phyloP scores from a whole-genome alignment of 1,139 yeast genomes.

The Taphrina flavorubra region DNA sequence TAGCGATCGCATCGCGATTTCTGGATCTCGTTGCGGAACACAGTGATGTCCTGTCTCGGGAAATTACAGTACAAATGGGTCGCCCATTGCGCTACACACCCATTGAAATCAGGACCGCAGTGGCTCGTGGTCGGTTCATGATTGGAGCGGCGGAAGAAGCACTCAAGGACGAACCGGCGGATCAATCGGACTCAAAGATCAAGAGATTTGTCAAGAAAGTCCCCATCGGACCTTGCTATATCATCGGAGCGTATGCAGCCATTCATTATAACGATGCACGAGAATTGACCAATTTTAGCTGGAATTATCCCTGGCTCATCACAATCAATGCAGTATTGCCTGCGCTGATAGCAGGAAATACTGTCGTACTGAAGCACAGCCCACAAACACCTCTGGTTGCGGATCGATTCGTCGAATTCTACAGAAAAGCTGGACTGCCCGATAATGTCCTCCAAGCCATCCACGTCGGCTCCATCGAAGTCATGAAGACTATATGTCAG shows the following conservation, averaged over 20 bases:
- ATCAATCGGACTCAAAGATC: constrained; percentile 48
- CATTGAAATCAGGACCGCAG: constrained; percentile 52
- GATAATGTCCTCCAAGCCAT: constrained; percentile 77
- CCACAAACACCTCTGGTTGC: constrained; percentile 85
- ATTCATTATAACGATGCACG: background rate
- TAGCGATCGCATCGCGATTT: constrained; percentile 49
- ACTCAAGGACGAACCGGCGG: constrained; percentile 50
- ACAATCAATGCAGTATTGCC: constrained; percentile 84
- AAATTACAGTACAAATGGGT: constrained; percentile 53
- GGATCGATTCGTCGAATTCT: constrained; percentile 64
- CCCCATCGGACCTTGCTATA: constrained; percentile 80
- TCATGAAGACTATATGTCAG: constrained; percentile 65
- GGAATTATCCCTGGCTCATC: constrained; percentile 86
- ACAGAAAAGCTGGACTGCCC: constrained; percentile 77
- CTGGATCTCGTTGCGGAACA: constrained; percentile 49
- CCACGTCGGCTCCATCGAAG: constrained; percentile 64
- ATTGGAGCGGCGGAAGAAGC: constrained; percentile 52
- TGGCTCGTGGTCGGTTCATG: constrained; percentile 50
- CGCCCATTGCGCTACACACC: constrained; percentile 52
- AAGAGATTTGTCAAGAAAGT: constrained; percentile 61
- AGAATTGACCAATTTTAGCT: constrained; percentile 47
- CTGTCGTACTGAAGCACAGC: constrained; percentile 79
- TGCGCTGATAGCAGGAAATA: constrained; percentile 80
- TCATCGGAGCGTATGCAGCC: constrained; percentile 54
- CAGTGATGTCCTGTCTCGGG: constrained; percentile 48